A percentile compares a stretch with the other conserved stretches of the same genome.
Evolutionary conservation across 176 grass and related monocot genomes (phyloP).

Genomic region (Elymus sibiricus): DNA sequence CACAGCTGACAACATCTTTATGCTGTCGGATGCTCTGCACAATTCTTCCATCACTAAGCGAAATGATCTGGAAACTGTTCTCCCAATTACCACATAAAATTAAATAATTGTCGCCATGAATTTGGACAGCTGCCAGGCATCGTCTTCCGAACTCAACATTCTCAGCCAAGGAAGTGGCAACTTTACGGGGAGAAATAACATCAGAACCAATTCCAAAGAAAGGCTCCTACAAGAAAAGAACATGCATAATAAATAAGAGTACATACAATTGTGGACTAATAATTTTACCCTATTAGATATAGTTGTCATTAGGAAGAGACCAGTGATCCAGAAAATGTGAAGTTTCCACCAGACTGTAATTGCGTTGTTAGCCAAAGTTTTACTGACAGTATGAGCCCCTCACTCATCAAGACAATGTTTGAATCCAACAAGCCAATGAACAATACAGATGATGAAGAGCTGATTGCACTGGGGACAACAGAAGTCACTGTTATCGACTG

Average conservation of each 20-base stretch:
- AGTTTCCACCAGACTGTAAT: constrained; percentile 84
- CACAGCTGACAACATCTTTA: constrained; percentile 97
- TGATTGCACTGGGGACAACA: constrained; percentile 46
- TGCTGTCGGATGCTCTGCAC: constrained; percentile 94
- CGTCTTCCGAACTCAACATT: constrained; percentile 91
- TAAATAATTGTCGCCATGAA: constrained; percentile 85
- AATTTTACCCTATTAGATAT: not conserved
- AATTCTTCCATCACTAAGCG: constrained; percentile 84
- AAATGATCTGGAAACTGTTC: constrained; percentile 98
- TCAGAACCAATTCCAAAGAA: constrained; percentile 98
- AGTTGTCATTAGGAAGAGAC: constrained; percentile 38
- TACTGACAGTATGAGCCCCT: constrained; percentile 67
- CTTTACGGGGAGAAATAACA: constrained; percentile 77
- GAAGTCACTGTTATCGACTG: constrained; percentile 84
- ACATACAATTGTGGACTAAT: constrained; percentile 9
- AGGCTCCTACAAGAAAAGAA: constrained; percentile 63
- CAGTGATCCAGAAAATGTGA: constrained; percentile 97
- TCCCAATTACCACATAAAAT: constrained; percentile 97
- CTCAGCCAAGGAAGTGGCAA: constrained; percentile 78
- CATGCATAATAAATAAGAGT: constrained; percentile 24
- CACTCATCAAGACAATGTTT: constrained; percentile 67
- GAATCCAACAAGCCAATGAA: constrained; percentile 84
- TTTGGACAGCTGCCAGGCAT: constrained; percentile 75
- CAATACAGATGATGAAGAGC: constrained; percentile 53
- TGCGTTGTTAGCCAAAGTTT: constrained; percentile 93